Evolutionary conservation across 1,284 basidiomycete genomes (phyloP).

Genomic region (Cryptococcus amylolentus): DNA sequence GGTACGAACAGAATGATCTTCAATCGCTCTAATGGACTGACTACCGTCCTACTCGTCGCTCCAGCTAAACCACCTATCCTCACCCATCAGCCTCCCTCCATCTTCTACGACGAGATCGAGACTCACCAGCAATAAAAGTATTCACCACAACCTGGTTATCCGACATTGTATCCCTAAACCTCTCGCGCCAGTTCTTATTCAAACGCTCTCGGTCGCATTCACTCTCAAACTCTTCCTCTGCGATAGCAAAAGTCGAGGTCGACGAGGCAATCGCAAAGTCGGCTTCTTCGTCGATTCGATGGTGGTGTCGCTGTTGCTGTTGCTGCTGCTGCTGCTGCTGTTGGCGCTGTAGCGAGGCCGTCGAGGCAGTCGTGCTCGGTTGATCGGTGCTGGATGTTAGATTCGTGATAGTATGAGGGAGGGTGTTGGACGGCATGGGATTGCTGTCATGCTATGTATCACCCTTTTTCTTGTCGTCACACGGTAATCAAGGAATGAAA

Average conservation of each 20-base stretch:
- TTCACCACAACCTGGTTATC: slow-evolving; percentile 45
- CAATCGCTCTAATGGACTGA: slow-evolving; percentile 82
- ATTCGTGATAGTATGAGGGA: no score
- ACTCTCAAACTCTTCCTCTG: slow-evolving; percentile 17
- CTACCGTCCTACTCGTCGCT: slow-evolving; percentile 75
- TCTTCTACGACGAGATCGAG: no score
- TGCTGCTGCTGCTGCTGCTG: no score
- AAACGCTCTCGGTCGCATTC: neutral
- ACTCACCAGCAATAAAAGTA: slow-evolving; percentile 42
- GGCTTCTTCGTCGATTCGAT: slow-evolving; percentile 4
- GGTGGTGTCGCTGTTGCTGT: no score
- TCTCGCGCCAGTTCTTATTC: slow-evolving; percentile 3
- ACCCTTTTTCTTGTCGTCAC: no score
- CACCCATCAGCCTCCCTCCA: no score
- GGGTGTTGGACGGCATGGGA: no score
- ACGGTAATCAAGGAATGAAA: no score
- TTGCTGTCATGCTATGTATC: no score
- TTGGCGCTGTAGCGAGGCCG: no score
- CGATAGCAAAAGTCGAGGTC: slow-evolving; percentile 11
- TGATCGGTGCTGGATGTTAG: no score
- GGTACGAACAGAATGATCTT: slow-evolving; percentile 86
- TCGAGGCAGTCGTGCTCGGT: no score
- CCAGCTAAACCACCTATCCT: slow-evolving; percentile 45
- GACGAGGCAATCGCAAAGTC: slow-evolving; percentile 11
- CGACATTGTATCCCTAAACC: slow-evolving; percentile 24